These are phyloP conservation scores for Crithidia sp. DNA, from an alignment of 208 protist genomes.

Conservation along the genomic window DNA sequence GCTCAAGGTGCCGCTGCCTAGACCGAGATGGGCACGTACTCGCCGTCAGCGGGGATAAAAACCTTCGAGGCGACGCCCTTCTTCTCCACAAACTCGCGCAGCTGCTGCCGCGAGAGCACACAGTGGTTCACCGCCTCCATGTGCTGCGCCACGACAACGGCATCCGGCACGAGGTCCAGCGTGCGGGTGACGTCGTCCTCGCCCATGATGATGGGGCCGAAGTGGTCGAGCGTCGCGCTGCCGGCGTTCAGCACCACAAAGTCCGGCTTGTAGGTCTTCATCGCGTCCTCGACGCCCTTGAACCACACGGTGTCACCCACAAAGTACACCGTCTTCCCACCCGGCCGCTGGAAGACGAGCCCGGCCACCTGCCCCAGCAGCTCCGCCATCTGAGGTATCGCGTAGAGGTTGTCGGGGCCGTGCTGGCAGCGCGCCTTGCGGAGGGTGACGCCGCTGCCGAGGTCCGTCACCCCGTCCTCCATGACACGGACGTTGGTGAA, in stretches of 20 bases:
- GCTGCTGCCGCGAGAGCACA: conserved; percentile 17
- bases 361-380: conserved; percentile 15
- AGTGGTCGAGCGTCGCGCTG: conserved; percentile 17
- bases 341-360: conserved; percentile 13
- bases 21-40: conserved; percentile 8
- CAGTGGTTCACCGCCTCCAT: conserved; percentile 33
- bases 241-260: conserved; percentile 27
- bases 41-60: conserved; percentile 25
- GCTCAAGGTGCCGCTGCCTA: not conserved
- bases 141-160: conserved; percentile 19
- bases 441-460: conserved; percentile 19
- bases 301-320: conserved; percentile 24
- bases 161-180: conserved; percentile 15
- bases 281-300: conserved; percentile 13
- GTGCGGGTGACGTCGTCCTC: conserved; percentile 15
- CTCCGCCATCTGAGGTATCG: conserved; percentile 8
- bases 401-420: conserved; percentile 18
- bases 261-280: conserved; percentile 25
- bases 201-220: conserved; percentile 26
- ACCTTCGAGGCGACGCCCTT: conserved; percentile 24
- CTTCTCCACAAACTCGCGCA: conserved; percentile 17
- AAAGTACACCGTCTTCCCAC: conserved; percentile 25
- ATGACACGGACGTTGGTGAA: conserved; percentile 29
- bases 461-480: conserved; percentile 8
- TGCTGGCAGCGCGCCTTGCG: conserved; percentile 23